Evolutionary conservation across 192 early-diverging fungal genomes (phyloP).

Genomic region (Mortierella alpina): DNA sequence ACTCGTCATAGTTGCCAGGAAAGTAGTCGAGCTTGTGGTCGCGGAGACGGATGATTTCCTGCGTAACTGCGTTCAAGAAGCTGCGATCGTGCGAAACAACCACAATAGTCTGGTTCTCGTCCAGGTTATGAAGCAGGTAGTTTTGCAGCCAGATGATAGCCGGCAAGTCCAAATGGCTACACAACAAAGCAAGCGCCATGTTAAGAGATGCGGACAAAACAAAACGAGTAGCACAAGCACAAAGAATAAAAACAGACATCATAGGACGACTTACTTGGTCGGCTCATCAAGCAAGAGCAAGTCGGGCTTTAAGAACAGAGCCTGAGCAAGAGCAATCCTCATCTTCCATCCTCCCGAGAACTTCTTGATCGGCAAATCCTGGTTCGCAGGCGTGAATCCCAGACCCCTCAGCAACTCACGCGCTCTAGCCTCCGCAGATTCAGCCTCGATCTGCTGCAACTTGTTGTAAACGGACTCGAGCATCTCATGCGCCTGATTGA

Average conservation of each 20-base stretch:
- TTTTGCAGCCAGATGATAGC: constrained; percentile 93
- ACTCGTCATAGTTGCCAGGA: constrained; percentile 90
- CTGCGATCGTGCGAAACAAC: constrained; percentile 92
- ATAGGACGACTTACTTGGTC: constrained; percentile 56
- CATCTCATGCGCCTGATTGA: constrained; percentile 69
- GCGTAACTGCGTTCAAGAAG: constrained; percentile 83
- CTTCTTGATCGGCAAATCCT: constrained; percentile 71
- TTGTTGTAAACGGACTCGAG: constrained; percentile 67
- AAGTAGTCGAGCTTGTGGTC: constrained; percentile 80
- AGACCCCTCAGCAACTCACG: constrained; percentile 78
- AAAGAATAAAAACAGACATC: background rate
- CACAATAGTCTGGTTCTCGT: constrained; percentile 76
- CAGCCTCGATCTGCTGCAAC: constrained; percentile 70
- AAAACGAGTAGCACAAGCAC: background rate
- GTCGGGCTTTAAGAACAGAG: constrained; percentile 84
- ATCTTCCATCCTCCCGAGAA: constrained; percentile 93
- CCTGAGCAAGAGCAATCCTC: constrained; percentile 86
- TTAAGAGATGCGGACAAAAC: background rate
- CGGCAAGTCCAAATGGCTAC: constrained; percentile 84
- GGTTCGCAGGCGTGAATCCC: constrained; percentile 74
- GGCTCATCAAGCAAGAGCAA: constrained; percentile 90
- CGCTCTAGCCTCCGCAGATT: constrained; percentile 73
- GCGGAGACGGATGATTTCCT: constrained; percentile 82
- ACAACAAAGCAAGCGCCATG: too few relatives aligned
- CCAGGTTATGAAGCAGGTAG: constrained; percentile 72